Evolutionary conservation across 192 early-diverging fungal species (phyloP), one percentile per base, ranked within the genome.

Genomic region (Gigaspora rosea): DNA sequence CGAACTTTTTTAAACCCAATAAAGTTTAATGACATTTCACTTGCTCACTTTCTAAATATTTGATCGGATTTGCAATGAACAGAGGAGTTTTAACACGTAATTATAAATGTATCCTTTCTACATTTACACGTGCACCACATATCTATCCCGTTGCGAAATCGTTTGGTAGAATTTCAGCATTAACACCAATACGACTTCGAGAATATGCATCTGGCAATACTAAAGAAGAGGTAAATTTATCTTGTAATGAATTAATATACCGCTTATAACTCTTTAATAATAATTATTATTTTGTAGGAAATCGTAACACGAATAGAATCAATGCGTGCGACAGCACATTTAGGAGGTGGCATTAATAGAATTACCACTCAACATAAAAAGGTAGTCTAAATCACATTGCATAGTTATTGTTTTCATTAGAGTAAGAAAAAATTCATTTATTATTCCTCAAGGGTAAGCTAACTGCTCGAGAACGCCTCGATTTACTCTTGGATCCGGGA

Each of bases 381-480:
- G 86, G 92, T 90, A 86, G 52, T 66, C 5, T 59, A 7, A 15
- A 18, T n/a, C 15, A 50, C 5, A 22, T 0, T 18, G 52, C n/a
- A 32, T 22, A 77, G 8, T 64, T 73, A 46, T 48, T 27, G 33
- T 49, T 32, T n/a, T 52, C 36, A 8, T 12, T 54, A 51, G 9
- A 20, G 51, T 27, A 27, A 27, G 27, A 27, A 27, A 56, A 72
- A 46, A n/a, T 32, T 72, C 8, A 20, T 41, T 57, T 52, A 16
- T 41, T 67, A 47, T 16, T 57, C 33, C 22, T 18, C 12, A 12
- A 56, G 91, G 95, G 97, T 52, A 97, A 96, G 82, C 87, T 98
- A 32, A 97, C 96, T 11, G 95, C 96, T 47, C 89, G 97, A 48
- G 97, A 98, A 84, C 89, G 97, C 16, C 83, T 97, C 59, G 89